These are phyloP conservation scores for Pyronema domesticum DNA, from an alignment of 495 filamentous ascomycete species.

Conservation along the genomic window DNA sequence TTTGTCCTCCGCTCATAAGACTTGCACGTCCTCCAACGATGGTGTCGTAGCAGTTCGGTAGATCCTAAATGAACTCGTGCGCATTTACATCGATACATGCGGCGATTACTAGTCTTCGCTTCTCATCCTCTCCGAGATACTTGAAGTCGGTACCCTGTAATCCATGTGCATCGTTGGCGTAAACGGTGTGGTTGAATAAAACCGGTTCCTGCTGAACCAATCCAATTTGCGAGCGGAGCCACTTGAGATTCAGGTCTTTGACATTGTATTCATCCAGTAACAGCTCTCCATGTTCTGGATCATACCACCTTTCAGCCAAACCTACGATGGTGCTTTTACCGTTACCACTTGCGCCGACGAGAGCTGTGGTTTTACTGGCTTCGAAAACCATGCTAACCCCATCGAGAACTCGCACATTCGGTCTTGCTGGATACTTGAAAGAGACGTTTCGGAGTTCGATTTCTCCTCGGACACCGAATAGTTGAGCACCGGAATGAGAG, in stretches of 20 bases:
- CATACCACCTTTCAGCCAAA: conserved; percentile 35
- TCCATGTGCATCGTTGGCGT: conserved; percentile 34
- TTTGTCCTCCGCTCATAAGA: conserved; percentile 2
- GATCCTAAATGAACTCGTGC: conserved; percentile 39
- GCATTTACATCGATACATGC: conserved; percentile 43
- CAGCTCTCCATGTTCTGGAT: conserved; percentile 26
- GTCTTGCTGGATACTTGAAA: conserved; percentile 48
- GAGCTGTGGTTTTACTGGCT: conserved; percentile 68
- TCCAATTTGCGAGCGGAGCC: conserved; percentile 40
- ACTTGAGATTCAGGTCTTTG: conserved; percentile 39
- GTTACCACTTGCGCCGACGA: conserved; percentile 75
- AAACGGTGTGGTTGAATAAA: conserved; percentile 50
- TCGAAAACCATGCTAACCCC: conserved; percentile 35
- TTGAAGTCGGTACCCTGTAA: conserved; percentile 43
- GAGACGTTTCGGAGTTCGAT: conserved; percentile 41
- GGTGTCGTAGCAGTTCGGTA: conserved; percentile 43
- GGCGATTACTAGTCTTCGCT: conserved; percentile 37
- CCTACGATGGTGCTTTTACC: conserved; percentile 79
- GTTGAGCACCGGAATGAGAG: conserved; percentile 29
- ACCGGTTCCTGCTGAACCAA: conserved; percentile 53
- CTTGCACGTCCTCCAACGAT: conserved; percentile 31
- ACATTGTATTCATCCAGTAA: conserved; percentile 26
- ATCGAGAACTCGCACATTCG: conserved; percentile 38
- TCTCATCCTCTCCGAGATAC: conserved; percentile 29
- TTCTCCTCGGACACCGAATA: conserved; percentile 33